Conservation (phyloP, 2,329 filamentous ascomycete genomes). For the Diaporthe batatas region DNA sequence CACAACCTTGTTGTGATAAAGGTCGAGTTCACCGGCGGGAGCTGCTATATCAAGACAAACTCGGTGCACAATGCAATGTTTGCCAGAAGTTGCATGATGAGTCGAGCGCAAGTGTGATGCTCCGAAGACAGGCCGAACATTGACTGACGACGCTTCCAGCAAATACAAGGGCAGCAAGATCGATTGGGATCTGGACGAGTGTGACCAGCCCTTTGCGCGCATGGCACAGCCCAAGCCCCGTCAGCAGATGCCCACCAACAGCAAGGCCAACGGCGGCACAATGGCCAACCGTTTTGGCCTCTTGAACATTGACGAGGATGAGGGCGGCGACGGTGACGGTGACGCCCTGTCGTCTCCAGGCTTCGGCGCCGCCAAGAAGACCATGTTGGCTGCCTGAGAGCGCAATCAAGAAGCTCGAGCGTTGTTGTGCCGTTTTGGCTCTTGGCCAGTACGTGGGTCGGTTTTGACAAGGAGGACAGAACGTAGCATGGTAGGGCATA, state of each 20-base stretch:
- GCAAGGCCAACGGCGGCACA: conserved; percentile 52
- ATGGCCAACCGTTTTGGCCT: conserved; percentile 73
- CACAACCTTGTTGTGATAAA: conserved; percentile 81
- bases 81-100: conserved; percentile 84
- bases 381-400: conserved; percentile 43
- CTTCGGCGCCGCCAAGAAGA: conserved; percentile 44
- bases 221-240: conserved; percentile 46
- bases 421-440: not conserved
- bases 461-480: not conserved
- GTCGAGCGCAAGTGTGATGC: conserved; percentile 60
- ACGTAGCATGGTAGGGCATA: not conserved
- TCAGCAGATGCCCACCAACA: conserved; percentile 45
- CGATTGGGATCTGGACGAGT: conserved; percentile 80
- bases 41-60: conserved; percentile 80
- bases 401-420: not conserved
- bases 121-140: not conserved
- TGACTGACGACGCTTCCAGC: conserved; percentile 49
- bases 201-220: conserved; percentile 67
- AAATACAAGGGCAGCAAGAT: conserved; percentile 79
- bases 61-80: conserved; percentile 82
- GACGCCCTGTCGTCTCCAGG: conserved; percentile 48
- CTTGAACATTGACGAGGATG: conserved; percentile 67
- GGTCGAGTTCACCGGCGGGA: conserved; percentile 68
- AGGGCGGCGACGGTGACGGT: conserved; percentile 56
- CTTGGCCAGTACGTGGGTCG: not conserved